phyloP scores from a whole-genome alignment of 2,329 filamentous ascomycete genomes.

The Trichoderma breve region DNA sequence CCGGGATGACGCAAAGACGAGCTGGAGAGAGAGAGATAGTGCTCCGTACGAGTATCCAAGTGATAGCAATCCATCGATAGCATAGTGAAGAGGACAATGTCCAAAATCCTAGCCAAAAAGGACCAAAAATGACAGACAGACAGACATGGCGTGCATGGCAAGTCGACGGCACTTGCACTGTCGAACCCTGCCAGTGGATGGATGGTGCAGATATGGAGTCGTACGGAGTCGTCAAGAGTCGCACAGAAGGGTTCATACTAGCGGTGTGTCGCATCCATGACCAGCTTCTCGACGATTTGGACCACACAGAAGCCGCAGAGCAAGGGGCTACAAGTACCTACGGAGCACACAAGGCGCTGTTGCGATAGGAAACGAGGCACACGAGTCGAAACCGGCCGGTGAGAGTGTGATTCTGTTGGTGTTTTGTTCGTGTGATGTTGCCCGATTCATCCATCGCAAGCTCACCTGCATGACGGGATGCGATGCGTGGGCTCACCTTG shows the following conservation, averaged over 20 bases:
- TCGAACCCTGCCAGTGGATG: background rate
- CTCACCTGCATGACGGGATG: conserved; percentile 2
- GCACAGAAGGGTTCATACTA: background rate
- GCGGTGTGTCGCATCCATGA: conserved; percentile 15
- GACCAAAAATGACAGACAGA: background rate
- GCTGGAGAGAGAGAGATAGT: background rate
- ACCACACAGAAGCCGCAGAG: background rate
- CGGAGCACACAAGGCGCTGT: background rate
- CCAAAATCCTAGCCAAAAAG: background rate
- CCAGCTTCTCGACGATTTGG: background rate
- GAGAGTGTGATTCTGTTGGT: background rate
- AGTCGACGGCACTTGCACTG: background rate
- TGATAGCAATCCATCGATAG: background rate
- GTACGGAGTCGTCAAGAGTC: background rate
- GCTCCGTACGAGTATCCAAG: background rate
- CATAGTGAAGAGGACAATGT: background rate
- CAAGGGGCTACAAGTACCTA: background rate
- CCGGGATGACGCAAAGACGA: conserved; percentile 9
- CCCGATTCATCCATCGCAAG: background rate
- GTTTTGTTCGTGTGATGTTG: background rate
- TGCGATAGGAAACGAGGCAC: conserved; percentile 4
- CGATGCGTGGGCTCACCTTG: conserved; percentile 1
- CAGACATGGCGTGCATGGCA: background rate
- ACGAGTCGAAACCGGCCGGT: background rate
- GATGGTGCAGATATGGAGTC: background rate